phyloP scores from a whole-genome alignment of 2,329 filamentous ascomycete genomes.

The Ascosphaera pollenicola region DNA sequence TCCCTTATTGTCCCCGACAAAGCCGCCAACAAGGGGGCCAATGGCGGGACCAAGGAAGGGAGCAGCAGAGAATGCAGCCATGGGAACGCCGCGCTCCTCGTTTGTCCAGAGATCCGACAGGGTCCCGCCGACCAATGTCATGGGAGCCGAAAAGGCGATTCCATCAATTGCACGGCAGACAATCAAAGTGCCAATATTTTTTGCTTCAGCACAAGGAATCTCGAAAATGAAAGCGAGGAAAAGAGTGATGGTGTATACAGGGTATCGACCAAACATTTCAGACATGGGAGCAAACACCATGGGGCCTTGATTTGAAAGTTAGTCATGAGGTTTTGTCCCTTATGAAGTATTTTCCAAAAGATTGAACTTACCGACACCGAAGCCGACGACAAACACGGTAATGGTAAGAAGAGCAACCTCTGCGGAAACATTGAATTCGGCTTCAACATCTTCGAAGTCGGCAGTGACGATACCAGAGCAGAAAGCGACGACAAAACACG shows the following conservation, averaged over 20 bases:
- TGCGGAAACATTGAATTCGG: slow-evolving; percentile 44
- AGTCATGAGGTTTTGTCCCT: neutral
- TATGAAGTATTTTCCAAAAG: neutral
- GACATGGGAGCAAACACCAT: slow-evolving; percentile 61
- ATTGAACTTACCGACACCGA: slow-evolving; percentile 40
- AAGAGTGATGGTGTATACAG: slow-evolving; percentile 49
- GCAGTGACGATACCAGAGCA: slow-evolving; percentile 57
- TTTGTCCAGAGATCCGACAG: slow-evolving; percentile 66
- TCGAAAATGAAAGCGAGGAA: slow-evolving; percentile 54
- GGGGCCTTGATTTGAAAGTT: slow-evolving; percentile 27
- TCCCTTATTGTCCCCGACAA: slow-evolving; percentile 42
- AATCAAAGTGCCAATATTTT: slow-evolving; percentile 55
- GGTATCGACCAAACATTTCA: slow-evolving; percentile 49
- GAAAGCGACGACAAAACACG: slow-evolving; percentile 54
- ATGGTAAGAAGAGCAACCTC: slow-evolving; percentile 54
- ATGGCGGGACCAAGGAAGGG: slow-evolving; percentile 66
- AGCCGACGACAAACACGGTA: slow-evolving; percentile 59
- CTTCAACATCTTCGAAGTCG: slow-evolving; percentile 40
- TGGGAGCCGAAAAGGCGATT: slow-evolving; percentile 65
- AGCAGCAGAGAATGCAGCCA: slow-evolving; percentile 67
- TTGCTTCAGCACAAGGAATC: slow-evolving; percentile 55
- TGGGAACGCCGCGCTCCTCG: slow-evolving; percentile 66
- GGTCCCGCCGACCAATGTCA: slow-evolving; percentile 68
- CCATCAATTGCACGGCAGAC: slow-evolving; percentile 60
- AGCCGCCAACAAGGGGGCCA: slow-evolving; percentile 57